These are phyloP conservation scores for Cylindrodendrum hubeiense DNA, from an alignment of 2,329 filamentous ascomycete species.

Conservation along the genomic window DNA sequence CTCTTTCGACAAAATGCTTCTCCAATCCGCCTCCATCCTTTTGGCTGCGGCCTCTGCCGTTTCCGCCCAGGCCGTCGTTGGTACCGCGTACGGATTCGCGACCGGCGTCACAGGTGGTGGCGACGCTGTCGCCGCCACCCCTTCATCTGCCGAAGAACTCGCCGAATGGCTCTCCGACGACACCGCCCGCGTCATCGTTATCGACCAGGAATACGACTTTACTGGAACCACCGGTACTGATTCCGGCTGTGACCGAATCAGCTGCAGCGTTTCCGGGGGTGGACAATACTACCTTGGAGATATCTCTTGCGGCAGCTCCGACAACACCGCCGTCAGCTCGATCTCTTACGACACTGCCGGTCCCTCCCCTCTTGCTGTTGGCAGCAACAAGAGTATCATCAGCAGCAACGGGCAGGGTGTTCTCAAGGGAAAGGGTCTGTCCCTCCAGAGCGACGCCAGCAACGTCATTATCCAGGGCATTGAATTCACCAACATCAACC, in stretches of 20 bases:
- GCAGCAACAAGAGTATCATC: constrained; percentile 47
- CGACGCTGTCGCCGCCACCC: constrained; percentile 56
- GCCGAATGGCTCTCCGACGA: constrained; percentile 44
- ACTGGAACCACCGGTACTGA: constrained; percentile 40
- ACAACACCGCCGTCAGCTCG: constrained; percentile 40
- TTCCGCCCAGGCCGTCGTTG: constrained; percentile 45
- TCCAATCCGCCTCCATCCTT: constrained; percentile 28
- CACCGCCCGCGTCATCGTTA: constrained; percentile 39
- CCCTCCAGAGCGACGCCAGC: constrained; percentile 55
- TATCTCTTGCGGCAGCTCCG: constrained; percentile 41
- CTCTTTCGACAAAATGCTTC: constrained; percentile 23
- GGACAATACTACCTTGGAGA: constrained; percentile 46
- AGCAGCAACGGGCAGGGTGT: constrained; percentile 41
- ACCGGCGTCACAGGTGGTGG: constrained; percentile 64
- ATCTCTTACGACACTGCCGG: constrained; percentile 46
- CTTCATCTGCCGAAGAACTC: constrained; percentile 60
- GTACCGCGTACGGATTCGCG: constrained; percentile 47
- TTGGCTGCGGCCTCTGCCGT: constrained; percentile 36
- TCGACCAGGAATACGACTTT: constrained; percentile 45
- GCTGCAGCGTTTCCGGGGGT: constrained; percentile 45
- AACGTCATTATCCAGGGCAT: constrained; percentile 67
- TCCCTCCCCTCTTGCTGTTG: constrained; percentile 35
- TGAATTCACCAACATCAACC: constrained; percentile 59
- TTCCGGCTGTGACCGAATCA: constrained; percentile 44
- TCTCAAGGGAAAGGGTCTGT: constrained; percentile 55